Conservation (phyloP, 1,284 basidiomycete genomes). For the Rhodotorula mucilaginosa region DNA sequence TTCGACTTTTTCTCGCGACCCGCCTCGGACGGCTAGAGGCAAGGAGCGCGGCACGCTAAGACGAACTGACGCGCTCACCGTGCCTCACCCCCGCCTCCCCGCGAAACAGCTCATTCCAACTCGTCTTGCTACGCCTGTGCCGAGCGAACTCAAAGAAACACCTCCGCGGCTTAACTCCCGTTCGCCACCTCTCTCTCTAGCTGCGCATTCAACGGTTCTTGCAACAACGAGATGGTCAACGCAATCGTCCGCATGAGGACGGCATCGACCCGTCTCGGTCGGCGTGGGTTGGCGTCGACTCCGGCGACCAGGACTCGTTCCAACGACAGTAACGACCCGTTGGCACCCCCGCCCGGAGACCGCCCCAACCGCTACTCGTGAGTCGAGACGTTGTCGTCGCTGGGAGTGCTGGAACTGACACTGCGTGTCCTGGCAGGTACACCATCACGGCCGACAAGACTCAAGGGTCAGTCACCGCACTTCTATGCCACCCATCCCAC, state of each 20-base stretch:
- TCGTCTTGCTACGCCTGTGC: neutral
- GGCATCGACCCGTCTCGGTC: too few species aligned
- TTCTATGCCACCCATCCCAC: too few species aligned
- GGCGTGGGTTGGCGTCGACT: too few species aligned
- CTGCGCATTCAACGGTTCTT: too few species aligned
- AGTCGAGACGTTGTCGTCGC: neutral
- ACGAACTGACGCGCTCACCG: neutral
- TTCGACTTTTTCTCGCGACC: too few species aligned
- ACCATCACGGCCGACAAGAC: constrained; percentile 3
- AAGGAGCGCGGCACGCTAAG: too few species aligned
- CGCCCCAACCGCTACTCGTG: constrained; percentile 14
- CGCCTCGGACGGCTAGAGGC: too few species aligned
- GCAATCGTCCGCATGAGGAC: too few species aligned
- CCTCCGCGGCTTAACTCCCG: constrained; percentile 1
- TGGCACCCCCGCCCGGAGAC: constrained; percentile 1
- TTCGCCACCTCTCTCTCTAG: neutral
- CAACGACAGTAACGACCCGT: neutral
- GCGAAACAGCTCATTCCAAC: neutral
- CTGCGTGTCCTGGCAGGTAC: neutral
- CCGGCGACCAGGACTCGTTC: too few species aligned
- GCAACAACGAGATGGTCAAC: too few species aligned
- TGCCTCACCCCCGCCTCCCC: neutral
- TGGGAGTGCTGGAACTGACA: neutral
- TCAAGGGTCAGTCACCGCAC: neutral
- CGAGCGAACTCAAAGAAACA: neutral